phyloP scores from a whole-genome alignment of 176 grass and related monocot species.

The Musa beccarii region DNA sequence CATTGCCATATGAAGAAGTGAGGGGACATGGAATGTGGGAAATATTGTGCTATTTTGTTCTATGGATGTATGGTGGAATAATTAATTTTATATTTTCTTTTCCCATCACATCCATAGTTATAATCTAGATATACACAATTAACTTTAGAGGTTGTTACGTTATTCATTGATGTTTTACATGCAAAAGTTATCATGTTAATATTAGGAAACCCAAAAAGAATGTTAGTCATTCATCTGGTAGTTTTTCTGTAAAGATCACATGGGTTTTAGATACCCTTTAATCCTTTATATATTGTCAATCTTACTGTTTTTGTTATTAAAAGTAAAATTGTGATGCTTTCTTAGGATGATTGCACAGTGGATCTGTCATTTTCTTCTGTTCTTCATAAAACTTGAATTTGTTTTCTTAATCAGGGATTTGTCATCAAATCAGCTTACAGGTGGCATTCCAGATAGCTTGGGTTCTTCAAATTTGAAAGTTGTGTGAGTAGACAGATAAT shows the following conservation, averaged over 20 bases:
- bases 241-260: no score
- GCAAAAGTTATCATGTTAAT: no score
- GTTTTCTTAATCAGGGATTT: constrained; percentile 57
- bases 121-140: no score
- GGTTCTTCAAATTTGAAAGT: constrained; percentile 73
- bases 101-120: not conserved
- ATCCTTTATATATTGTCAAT: no score
- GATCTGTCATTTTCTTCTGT: not conserved
- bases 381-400: constrained; percentile 5
- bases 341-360: not conserved
- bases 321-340: not conserved
- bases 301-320: not conserved
- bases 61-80: not conserved
- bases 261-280: no score
- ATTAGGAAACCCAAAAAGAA: no score
- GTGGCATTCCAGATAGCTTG: constrained; percentile 75
- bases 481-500: constrained; percentile 43
- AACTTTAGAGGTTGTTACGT: no score
- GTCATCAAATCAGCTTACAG: constrained; percentile 80
- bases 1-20: not conserved
- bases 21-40: not conserved
- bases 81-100: not conserved
- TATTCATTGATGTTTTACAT: no score
- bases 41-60: not conserved
- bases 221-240: not conserved